Evolutionary conservation across 2,329 filamentous ascomycete species (phyloP), one percentile per base, ranked within the genome.

Genomic region (Domatiomyces globalis): DNA sequence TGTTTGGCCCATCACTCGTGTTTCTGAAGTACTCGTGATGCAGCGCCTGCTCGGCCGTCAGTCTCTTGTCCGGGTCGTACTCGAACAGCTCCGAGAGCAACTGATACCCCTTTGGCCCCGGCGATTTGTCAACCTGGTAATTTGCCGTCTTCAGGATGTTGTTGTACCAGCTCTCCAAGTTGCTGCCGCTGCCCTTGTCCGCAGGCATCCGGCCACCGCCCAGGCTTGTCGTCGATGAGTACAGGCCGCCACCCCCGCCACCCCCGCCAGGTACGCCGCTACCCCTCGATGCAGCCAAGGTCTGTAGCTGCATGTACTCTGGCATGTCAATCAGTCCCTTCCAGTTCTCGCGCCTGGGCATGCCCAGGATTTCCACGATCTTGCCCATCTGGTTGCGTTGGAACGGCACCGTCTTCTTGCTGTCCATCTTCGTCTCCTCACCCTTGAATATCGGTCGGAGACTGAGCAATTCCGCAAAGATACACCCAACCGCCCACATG

Each of bases 381-480:
- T 95, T 95, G 64, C 92, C 87, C 90, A 98, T 96, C 70, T 98
- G 92, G 62, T 95, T 95, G 12, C 89, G 80, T 68, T 98, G 92
- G 61, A 98, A 98, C 0, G 92, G 92, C 0, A 96, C 89, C 0
- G 86, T 92, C 71, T 96, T 96, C 69, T 98, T 98, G 61, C 80
- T 86, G 67, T 98, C 92, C 85, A 96, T 95, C 70, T 98, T 98
- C 15, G 92, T 92, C 68, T 98, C 92, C 64, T 98, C 92, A 0
- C 92, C 92, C 65, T 98, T 98, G 68, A 98, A 98, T 50, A 98
- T 96, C 0, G 92, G 92, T 1, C 90, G 78, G 2, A 98, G 71
- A 1, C 86, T 89, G 0, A 98, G 72, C 2, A 98, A 74, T 66
- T 98, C 92, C 1, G 92, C 92, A 63, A 98, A 96, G 62, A 98